phyloP scores from a whole-genome alignment of 352 stramenopile genomes.

The Phytophthora idaei region DNA sequence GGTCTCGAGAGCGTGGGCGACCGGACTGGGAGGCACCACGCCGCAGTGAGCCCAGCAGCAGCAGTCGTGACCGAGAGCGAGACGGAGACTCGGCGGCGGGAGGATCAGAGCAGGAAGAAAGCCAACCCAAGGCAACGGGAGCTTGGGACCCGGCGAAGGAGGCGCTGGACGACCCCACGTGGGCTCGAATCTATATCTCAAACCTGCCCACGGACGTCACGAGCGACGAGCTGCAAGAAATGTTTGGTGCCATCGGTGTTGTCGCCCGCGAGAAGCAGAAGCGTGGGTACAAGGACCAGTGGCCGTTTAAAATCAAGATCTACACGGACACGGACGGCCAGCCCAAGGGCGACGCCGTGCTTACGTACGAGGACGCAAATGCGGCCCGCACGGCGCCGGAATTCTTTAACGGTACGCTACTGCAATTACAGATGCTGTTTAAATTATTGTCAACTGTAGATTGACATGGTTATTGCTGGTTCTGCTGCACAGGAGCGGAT shows the following conservation, averaged over 20 bases:
- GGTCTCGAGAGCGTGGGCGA: slow-evolving; percentile 34
- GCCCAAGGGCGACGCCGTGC: slow-evolving; percentile 83
- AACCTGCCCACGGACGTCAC: slow-evolving; percentile 81
- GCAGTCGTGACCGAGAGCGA: slow-evolving; percentile 38
- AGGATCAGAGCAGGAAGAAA: slow-evolving; percentile 21
- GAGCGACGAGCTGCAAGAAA: slow-evolving; percentile 81
- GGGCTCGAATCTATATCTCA: slow-evolving; percentile 89
- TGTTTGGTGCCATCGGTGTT: slow-evolving; percentile 84
- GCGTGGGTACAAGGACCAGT: slow-evolving; percentile 88
- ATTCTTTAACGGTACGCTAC: slow-evolving; percentile 79
- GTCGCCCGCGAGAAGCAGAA: slow-evolving; percentile 89
- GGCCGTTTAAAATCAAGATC: slow-evolving; percentile 92
- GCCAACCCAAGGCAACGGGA: slow-evolving; percentile 43
- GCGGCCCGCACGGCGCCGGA: slow-evolving; percentile 76
- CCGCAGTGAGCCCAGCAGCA: slow-evolving; percentile 33
- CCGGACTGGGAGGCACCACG: slow-evolving; percentile 43
- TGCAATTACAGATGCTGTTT: slow-evolving; percentile 12
- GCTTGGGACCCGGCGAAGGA: slow-evolving; percentile 80
- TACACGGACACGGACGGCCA: slow-evolving; percentile 78
- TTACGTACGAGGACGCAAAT: slow-evolving; percentile 88
- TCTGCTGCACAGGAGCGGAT: slow-evolving; percentile 50
- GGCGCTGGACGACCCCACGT: slow-evolving; percentile 78
- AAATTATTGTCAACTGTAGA: slow-evolving; percentile 5
- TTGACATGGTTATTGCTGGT: not conserved
- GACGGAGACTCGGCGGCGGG: slow-evolving; percentile 25